Base-by-base conservation (phyloP, 2,329 filamentous ascomycete genomes). In the Sporothrix brunneoviolacea region DNA sequence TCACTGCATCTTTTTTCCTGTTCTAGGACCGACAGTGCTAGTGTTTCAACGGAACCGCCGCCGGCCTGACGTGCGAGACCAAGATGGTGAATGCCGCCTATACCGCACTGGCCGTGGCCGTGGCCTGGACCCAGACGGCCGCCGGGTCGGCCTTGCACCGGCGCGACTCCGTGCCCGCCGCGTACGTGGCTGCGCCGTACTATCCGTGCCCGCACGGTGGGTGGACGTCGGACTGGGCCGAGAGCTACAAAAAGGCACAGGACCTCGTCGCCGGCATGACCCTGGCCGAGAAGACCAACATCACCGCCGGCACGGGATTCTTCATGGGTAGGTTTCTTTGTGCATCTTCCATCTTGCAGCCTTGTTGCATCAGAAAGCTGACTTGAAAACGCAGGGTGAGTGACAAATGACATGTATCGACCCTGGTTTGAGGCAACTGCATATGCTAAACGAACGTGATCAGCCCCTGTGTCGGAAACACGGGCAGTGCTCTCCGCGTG, bases 271-370 rank as follows among this genome's bases (percentile, higher is more conserved):
- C 80, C 48, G 77, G 80, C 42, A 88, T 91, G 86, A 91, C 86
- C 0, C 66, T 91, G 50, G 86, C 85, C 2, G 87, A 91, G 64
- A 91, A 91, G 68, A 83, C 84, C 4, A 91, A 90, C 61, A 74
- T 90, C 46, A 89, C 85, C 0, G 78, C 79, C 1, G 86, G 86
- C 4, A 83, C 77, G 1, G 86, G 86, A 1, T 75, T 83, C 37
- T 84, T 74, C 56, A 90, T 89, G 86, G 85, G 77, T 52, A 15
- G 37, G 42, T 22, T 5, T 12, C n/a, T n/a, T n/a, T n/a, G n/a
- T n/a, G n/a, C n/a, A n/a, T n/a, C n/a, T n/a, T n/a, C n/a, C n/a
- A n/a, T n/a, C n/a, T n/a, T n/a, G n/a, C n/a, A n/a, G n/a, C n/a
- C n/a, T n/a, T n/a, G n/a, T n/a, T n/a, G n/a, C n/a, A n/a, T n/a